Evolutionary conservation across 768 basidiomycete genomes (phyloP), one percentile per base, ranked within the genome.

Genomic region (Mycena filopes): DNA sequence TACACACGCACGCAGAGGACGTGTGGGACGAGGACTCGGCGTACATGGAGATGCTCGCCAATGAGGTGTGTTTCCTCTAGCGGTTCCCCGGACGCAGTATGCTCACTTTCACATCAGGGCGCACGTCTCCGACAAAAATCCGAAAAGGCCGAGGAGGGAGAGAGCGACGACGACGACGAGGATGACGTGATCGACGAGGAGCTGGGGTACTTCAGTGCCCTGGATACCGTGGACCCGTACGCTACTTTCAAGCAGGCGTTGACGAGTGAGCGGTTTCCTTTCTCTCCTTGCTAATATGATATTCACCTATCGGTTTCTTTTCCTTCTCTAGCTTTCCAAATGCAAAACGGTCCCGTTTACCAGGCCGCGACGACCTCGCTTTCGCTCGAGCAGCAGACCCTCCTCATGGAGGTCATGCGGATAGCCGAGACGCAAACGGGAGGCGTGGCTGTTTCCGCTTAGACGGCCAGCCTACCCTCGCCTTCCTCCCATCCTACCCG

Each of bases 11-110:
- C 38, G 66, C 42, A 89, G 94, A 93, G 73, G 95, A 96, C 75
- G 93, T 95, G 18, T 95, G 91, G 89, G 94, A 96, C 71, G 90
- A 93, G 63, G 93, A 95, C 70, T 94, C 93, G 10, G 92, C 91
- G 9, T 96, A 95, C 74, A 82, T 95, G 46, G 94, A 96, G 75
- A 80, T 94, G 84, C 85, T 96, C 36, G 94, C 93, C 9, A 87
- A 87, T 70, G 91, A 95, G 84, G 93, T 92, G 74, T 47, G 78
- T 68, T 33, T 33, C 12, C 12, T 12, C 13, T 56, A 29, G 55
- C 68, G 50, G 26, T 50, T 41, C 53, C 53, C 54, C 33, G 58
- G 33, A 54, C 9, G 33, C 53, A 26, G 33, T 13, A 31, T 38
- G 40, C 50, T 48, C 18, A 59, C 18, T 29, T 23, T n/a, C 9